Conservation (phyloP, 805 yeast genomes). For the Cyberlindnera suaveolens region DNA sequence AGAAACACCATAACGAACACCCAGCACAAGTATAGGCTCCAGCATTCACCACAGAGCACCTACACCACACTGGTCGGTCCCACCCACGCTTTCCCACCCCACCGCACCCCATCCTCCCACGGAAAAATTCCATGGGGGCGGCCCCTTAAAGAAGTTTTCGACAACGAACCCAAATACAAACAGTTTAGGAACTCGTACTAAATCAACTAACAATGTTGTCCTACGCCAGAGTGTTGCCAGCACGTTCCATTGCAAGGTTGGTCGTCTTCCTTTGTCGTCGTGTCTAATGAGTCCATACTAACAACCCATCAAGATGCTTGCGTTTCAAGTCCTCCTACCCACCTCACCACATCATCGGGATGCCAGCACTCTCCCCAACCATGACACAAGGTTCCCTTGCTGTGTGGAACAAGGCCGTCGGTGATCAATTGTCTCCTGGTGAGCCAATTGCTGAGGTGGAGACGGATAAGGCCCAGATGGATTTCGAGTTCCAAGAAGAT, state of each 20-base stretch:
- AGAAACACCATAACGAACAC: no score
- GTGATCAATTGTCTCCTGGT: constrained; percentile 86
- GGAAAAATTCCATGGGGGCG: no score
- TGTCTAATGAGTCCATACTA: neutral
- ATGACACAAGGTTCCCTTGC: constrained; percentile 96
- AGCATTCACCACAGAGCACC: no score
- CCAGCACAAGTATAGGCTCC: no score
- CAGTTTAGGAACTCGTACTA: neutral
- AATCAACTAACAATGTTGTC: neutral
- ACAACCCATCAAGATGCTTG: constrained; percentile 1
- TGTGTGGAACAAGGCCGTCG: constrained; percentile 83
- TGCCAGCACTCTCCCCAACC: constrained; percentile 99
- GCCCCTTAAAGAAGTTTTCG: no score
- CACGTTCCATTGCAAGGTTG: constrained; percentile 1
- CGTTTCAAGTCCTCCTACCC: constrained; percentile 46
- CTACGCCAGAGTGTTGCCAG: constrained; percentile 3
- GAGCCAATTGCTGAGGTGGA: constrained; percentile 95
- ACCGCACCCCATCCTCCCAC: no score
- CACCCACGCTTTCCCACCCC: no score
- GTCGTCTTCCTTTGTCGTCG: neutral
- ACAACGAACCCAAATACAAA: neutral
- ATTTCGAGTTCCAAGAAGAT: constrained; percentile 96
- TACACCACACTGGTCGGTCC: no score
- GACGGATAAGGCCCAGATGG: constrained; percentile 98
- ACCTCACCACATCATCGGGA: constrained; percentile 79